Evolutionary conservation across 2,329 filamentous ascomycete species (phyloP), one percentile per base, ranked within the genome.

Genomic region (Decorospora gaudefroyi): DNA sequence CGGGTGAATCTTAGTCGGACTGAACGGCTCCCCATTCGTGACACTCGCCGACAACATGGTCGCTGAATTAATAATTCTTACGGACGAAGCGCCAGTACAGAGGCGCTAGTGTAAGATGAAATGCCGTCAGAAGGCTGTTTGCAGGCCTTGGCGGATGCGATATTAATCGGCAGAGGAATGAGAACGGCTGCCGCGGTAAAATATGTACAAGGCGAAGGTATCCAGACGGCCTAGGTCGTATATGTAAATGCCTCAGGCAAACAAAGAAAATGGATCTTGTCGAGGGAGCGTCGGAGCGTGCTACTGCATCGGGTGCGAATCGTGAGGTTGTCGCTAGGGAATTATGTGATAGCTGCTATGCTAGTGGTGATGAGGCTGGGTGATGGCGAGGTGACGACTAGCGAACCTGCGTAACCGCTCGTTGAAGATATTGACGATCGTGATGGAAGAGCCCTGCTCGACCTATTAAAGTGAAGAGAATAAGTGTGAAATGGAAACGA

Each of bases 361-460:
- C 19, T 35, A 12, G 21, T 31, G 28, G 32, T 26, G 36, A 30
- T 32, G 38, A 33, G 17, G 28, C 26, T 33, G 31, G n/a, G n/a
- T n/a, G n/a, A n/a, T 32, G 32, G 35, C 37, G 27, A 34, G 26
- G 56, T 59, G 49, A 51, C 42, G 33, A 45, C 42, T 17, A 47
- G 46, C 42, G 49, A 26, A 37, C 17, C 45, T n/a, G 46, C 37
- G 54, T 51, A 55, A 52, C 47, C 41, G 53, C 50, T 36, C 35
- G 37, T 41, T 23, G 37, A 37, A 35, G 21, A 18, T 29, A 45
- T 39, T 32, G 32, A 44, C 36, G 34, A 46, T 43, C 46, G 52
- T 50, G 34, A 63, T 58, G 33, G 54, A 65, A 61, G 63, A 67
- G 65, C 42, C 58, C 64, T 50, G 65, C 62, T 68, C 64, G 30